Evolutionary conservation across 192 early-diverging fungal genomes (phyloP).

Genomic region (Coemansia sp.): DNA sequence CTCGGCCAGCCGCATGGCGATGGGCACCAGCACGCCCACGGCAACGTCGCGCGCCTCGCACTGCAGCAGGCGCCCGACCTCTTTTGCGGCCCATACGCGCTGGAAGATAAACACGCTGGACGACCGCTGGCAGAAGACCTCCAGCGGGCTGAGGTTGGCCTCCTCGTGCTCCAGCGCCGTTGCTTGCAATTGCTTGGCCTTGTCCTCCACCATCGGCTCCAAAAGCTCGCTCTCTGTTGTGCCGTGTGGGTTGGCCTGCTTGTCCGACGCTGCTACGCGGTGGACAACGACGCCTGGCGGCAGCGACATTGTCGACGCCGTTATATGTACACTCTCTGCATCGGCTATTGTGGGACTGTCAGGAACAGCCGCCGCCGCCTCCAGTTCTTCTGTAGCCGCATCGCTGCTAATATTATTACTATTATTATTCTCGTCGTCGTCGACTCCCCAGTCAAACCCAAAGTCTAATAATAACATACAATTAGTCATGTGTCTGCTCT

Average conservation of each 20-base stretch:
- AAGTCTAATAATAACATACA: constrained; percentile 24
- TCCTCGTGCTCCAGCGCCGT: constrained; percentile 42
- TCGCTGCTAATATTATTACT: not conserved
- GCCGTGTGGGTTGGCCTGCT: constrained; percentile 43
- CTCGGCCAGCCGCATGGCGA: constrained; percentile 51
- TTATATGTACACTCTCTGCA: not conserved
- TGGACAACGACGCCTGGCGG: constrained; percentile 39
- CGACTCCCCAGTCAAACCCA: constrained; percentile 46
- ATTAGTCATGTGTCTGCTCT: too few species aligned
- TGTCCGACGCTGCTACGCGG: constrained; percentile 45
- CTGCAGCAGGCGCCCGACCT: constrained; percentile 31
- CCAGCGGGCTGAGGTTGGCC: constrained; percentile 47
- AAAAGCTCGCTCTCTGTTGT: constrained; percentile 40
- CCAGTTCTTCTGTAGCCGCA: not conserved
- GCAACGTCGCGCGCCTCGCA: constrained; percentile 13
- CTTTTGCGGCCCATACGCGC: constrained; percentile 56
- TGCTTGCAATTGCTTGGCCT: constrained; percentile 43
- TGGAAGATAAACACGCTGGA: constrained; percentile 51
- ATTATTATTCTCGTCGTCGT: not conserved
- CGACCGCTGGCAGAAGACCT: constrained; percentile 49
- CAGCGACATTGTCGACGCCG: not conserved
- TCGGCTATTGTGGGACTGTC: not conserved
- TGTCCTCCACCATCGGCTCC: constrained; percentile 50
- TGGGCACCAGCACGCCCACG: constrained; percentile 44
- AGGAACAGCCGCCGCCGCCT: not conserved